Evolutionary conservation across 768 basidiomycete genomes (phyloP), one percentile per base, ranked within the genome.

Genomic region (Pleurotus tuber-regium): DNA sequence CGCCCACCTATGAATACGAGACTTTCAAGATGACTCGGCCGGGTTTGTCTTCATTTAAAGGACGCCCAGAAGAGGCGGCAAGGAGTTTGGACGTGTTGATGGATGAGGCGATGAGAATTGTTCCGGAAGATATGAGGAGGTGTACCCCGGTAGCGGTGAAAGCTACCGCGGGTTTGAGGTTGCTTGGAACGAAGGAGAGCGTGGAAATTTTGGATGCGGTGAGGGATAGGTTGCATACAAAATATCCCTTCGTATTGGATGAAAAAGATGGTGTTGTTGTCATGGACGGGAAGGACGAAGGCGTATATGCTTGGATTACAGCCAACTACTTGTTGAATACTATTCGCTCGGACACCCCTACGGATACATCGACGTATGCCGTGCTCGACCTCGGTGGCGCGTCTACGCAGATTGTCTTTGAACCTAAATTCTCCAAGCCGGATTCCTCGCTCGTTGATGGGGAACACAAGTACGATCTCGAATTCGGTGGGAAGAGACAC

Each of bases 221-320:
- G 36, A 74, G 81, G 61, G 57, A 63, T 29, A 71, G 85, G 51
- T 57, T 97, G 52, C 70, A 72, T 55, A 61, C 61, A 2, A 70
- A 67, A 52, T 96, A 86, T 54, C 85, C 86, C 8, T 98, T 98
- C 70, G 71, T 63, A 31, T 54, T 80, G 4, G 60, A 65, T 0
- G 65, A 77, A 21, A 70, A 73, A 55, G 83, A 83, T 43, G 83
- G 80, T 5, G 92, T 96, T 28, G 81, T 78, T 35, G 85, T 98
- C 55, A 95, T 98, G 95, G 95, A 97, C 57, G 95, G 95, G 6
- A 74, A 84, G 57, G 95, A 98, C 64, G 96, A 98, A 68, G 96
- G 92, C 26, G 92, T 98, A n/a, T 98, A 90, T 64, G 93, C 96
- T 24, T 98, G 96, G 95, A 92, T 98, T 58, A 97, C 96, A 14